Evolutionary conservation across 768 basidiomycete species (phyloP).

Genomic region (Pisolithus tinctorius): DNA sequence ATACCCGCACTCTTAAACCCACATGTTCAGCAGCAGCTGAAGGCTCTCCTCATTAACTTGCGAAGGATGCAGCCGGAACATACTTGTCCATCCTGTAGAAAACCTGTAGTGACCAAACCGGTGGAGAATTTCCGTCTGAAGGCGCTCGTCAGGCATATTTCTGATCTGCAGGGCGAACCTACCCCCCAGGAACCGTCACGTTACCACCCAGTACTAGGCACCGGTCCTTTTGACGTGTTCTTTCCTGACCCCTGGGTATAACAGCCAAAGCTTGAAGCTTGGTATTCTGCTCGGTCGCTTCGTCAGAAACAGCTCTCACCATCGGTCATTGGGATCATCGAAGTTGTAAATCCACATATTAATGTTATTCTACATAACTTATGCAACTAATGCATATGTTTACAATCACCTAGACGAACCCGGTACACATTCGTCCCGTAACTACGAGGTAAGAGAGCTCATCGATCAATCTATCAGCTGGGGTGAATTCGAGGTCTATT

Average conservation of each 20-base stretch:
- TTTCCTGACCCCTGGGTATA: slow-evolving; percentile 25
- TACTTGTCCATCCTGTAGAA: slow-evolving; percentile 64
- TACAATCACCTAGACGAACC: no score
- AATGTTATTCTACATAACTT: no score
- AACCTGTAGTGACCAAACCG: slow-evolving; percentile 41
- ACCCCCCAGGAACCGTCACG: slow-evolving; percentile 25
- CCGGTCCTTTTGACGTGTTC: slow-evolving; percentile 41
- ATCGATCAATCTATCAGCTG: no score
- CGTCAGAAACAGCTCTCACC: no score
- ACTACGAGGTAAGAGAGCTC: no score
- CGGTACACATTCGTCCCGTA: no score
- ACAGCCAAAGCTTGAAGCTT: not conserved
- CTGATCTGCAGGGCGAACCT: slow-evolving; percentile 40
- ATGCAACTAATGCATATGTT: no score
- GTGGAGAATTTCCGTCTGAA: slow-evolving; percentile 60
- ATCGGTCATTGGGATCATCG: no score
- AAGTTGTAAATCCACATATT: no score
- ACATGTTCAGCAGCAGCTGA: slow-evolving; percentile 13
- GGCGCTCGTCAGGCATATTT: slow-evolving; percentile 44
- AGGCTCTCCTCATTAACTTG: slow-evolving; percentile 14
- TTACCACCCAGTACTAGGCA: not conserved
- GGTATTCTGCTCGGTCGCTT: not conserved
- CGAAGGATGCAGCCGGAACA: slow-evolving; percentile 41
- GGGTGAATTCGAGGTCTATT: not conserved
- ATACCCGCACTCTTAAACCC: slow-evolving; percentile 2